These are phyloP conservation scores for Syncephalis plumigaleata DNA, from an alignment of 371 early-diverging fungal genomes.

Conservation along the genomic window DNA sequence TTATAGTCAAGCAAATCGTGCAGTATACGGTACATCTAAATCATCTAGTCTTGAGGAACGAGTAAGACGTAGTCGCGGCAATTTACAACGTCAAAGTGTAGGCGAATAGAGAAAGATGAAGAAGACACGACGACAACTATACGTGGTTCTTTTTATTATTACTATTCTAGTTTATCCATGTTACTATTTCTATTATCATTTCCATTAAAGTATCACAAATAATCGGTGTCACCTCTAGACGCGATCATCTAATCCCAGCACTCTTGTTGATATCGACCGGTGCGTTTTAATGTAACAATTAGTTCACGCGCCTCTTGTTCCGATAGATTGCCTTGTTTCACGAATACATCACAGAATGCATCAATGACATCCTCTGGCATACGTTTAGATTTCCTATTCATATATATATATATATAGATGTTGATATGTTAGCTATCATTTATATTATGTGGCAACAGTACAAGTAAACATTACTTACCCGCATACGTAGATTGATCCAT, in stretches of 20 bases:
- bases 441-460: no score
- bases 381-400: constrained; percentile 42
- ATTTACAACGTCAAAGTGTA: no score
- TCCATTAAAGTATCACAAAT: no score
- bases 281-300: constrained; percentile 35
- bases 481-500: constrained; percentile 45
- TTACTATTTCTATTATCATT: no score
- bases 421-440: not conserved
- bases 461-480: constrained; percentile 24
- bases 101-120: no score
- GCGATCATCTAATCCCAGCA: constrained; percentile 68
- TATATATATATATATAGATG: not conserved
- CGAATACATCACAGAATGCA: constrained; percentile 47
- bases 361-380: constrained; percentile 71
- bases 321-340: constrained; percentile 26
- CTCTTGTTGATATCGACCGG: constrained; percentile 69
- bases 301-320: constrained; percentile 39
- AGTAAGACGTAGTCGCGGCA: no score
- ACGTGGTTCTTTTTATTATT: no score
- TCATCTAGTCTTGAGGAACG: no score
- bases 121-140: no score
- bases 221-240: constrained; percentile 16
- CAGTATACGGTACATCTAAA: no score
- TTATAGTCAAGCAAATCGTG: no score
- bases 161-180: no score